phyloP scores from a whole-genome alignment of 2,329 filamentous ascomycete species.

The Rhinocladiella mackenziei region DNA sequence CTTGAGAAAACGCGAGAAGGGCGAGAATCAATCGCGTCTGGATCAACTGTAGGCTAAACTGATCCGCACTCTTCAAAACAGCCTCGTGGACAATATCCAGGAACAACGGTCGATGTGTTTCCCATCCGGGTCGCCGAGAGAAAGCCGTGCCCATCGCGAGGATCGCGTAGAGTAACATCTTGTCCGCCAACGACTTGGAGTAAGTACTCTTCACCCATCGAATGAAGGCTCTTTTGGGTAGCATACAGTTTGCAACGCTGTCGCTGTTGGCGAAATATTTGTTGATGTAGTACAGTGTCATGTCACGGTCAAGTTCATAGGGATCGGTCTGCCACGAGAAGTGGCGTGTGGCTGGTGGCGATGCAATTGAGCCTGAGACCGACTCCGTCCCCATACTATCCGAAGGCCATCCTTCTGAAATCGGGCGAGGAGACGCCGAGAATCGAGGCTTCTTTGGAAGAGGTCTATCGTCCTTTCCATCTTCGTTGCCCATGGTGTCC shows the following conservation, averaged over 20 bases:
- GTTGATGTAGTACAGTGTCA: conserved; percentile 51
- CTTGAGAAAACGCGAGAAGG: conserved; percentile 61
- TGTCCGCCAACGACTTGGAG: conserved; percentile 52
- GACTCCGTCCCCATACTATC: conserved; percentile 6
- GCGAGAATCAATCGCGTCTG: conserved; percentile 65
- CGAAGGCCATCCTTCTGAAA: conserved; percentile 5
- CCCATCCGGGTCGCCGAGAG: conserved; percentile 41
- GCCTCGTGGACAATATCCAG: conserved; percentile 57
- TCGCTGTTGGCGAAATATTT: conserved; percentile 58
- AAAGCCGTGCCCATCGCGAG: conserved; percentile 57
- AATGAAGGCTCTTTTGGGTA: conserved; percentile 52
- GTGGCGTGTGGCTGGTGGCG: conserved; percentile 3
- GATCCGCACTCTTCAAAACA: conserved; percentile 48
- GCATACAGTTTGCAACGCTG: conserved; percentile 53
- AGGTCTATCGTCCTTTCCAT: conserved; percentile 30
- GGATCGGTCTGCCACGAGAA: conserved; percentile 52
- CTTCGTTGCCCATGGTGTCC: conserved; percentile 30
- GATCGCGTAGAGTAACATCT: conserved; percentile 59
- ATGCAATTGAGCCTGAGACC: conserved; percentile 2
- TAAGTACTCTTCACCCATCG: conserved; percentile 50
- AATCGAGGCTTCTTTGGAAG: conserved; percentile 27
- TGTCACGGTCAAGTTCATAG: conserved; percentile 47
- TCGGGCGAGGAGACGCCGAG: conserved; percentile 24
- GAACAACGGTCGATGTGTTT: conserved; percentile 46
- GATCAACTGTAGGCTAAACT: conserved; percentile 59